Percentiles rank a stretch among this genome's conserved stretches.
phyloP scores from a whole-genome alignment of 2,329 filamentous ascomycete genomes.

The Pseudogymnoascus sp. region DNA sequence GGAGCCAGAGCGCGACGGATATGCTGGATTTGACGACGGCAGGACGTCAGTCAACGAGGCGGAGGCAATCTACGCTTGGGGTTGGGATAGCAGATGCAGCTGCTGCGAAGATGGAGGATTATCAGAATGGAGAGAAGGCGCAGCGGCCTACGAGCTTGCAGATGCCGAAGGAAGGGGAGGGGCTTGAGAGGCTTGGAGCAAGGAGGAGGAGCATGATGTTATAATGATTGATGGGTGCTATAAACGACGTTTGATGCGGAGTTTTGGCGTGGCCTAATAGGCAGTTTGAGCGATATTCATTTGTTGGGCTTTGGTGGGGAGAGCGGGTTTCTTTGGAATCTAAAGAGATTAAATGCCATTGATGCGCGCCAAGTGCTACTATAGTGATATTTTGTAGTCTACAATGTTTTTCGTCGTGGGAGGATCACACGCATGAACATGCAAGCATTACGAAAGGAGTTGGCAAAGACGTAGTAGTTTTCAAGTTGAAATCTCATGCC shows the following conservation, averaged over 20 bases:
- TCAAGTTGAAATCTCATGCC: conserved; percentile 1
- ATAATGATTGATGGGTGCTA: conserved; percentile 20
- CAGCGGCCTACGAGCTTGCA: conserved; percentile 14
- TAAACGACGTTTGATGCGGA: conserved; percentile 8
- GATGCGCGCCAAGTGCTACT: background rate
- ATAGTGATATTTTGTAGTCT: background rate
- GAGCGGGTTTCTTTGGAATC: background rate
- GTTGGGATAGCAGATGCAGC: conserved; percentile 14
- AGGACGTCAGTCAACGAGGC: conserved; percentile 11
- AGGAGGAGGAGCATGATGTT: conserved; percentile 30
- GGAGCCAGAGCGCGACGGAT: conserved; percentile 4
- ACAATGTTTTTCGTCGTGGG: background rate
- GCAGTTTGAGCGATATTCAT: conserved; percentile 8
- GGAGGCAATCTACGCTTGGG: conserved; percentile 25
- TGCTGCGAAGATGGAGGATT: conserved; percentile 12
- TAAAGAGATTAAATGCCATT: background rate
- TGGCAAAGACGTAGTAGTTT: background rate
- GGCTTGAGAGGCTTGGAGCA: conserved; percentile 23
- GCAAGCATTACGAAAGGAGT: background rate
- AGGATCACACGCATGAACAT: background rate
- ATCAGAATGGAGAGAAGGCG: conserved; percentile 18
- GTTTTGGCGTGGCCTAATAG: background rate
- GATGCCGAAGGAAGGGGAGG: conserved; percentile 16
- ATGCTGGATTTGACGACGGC: background rate
- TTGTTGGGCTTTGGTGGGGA: background rate